Conservation (phyloP, 192 early-diverging fungal species). For the Podila horticola region DNA sequence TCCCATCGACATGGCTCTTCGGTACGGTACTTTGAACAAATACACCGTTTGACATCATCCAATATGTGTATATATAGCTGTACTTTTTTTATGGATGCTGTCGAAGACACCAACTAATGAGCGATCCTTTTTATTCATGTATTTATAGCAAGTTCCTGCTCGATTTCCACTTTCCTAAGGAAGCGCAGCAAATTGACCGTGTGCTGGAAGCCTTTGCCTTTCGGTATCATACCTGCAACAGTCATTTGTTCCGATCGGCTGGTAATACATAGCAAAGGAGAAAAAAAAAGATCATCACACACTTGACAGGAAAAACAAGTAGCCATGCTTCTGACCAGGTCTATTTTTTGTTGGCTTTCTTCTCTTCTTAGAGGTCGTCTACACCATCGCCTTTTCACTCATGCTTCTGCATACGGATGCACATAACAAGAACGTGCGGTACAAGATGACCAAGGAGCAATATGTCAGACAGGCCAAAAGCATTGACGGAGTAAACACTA, state of each 20-base stretch:
- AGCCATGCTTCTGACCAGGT: background rate
- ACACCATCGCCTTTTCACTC: slow-evolving; percentile 83
- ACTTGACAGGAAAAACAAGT: background rate
- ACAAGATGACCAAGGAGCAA: slow-evolving; percentile 86
- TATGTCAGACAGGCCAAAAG: slow-evolving; percentile 77
- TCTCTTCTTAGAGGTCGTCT: slow-evolving; percentile 66
- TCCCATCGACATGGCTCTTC: slow-evolving; percentile 73
- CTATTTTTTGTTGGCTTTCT: slow-evolving; percentile 1
- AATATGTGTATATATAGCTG: too few species aligned
- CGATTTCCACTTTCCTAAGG: slow-evolving; percentile 79
- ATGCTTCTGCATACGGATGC: slow-evolving; percentile 89
- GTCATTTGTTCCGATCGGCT: slow-evolving; percentile 66
- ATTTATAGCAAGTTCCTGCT: slow-evolving; percentile 73
- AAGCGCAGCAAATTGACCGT: slow-evolving; percentile 88
- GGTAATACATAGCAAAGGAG: slow-evolving; percentile 16
- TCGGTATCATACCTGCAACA: slow-evolving; percentile 77
- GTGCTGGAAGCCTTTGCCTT: slow-evolving; percentile 79
- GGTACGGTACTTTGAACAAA: slow-evolving; percentile 25
- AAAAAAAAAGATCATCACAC: background rate
- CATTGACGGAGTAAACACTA: slow-evolving; percentile 72
- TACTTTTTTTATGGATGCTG: slow-evolving; percentile 1
- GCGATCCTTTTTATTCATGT: slow-evolving; percentile 1
- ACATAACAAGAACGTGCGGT: slow-evolving; percentile 81
- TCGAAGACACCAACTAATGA: slow-evolving; percentile 1
- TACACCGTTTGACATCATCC: too few species aligned